phyloP scores from a whole-genome alignment of 768 basidiomycete species.

The Aureoboletus auriporus region DNA sequence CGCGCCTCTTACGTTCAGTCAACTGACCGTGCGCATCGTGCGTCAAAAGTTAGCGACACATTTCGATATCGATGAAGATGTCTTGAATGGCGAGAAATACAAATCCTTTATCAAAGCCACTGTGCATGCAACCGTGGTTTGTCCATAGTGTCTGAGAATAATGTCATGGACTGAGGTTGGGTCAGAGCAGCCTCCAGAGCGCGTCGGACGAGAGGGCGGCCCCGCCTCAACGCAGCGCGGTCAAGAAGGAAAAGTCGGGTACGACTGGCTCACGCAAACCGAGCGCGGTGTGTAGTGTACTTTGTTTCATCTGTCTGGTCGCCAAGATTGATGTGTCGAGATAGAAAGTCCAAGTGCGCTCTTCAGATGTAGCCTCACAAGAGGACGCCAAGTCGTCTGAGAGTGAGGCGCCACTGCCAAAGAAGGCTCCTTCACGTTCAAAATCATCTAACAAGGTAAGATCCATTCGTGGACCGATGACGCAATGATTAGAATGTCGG shows the following conservation, averaged over 20 bases:
- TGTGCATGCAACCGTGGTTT: constrained; percentile 14
- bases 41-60: constrained; percentile 47
- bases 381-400: constrained; percentile 4
- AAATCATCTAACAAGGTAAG: constrained; percentile 10
- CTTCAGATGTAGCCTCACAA: neutral
- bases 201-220: constrained; percentile 1
- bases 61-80: constrained; percentile 41
- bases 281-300: constrained; percentile 7
- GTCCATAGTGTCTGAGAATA: neutral
- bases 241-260: constrained; percentile 10
- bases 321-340: neutral
- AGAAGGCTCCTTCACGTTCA: constrained; percentile 9
- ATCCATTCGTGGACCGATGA: neutral
- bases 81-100: constrained; percentile 41
- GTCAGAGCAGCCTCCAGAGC: constrained; percentile 9
- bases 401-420: constrained; percentile 1
- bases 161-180: neutral
- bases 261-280: constrained; percentile 9
- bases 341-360: neutral
- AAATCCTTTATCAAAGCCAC: constrained; percentile 42
- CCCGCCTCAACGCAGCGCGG: neutral
- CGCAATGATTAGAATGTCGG: neutral
- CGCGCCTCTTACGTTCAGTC: constrained; percentile 8
- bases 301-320: neutral
- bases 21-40: constrained; percentile 46